These are phyloP conservation scores for Beta corolliflora DNA, from an alignment of 179 eudicot genomes.

Conservation along the genomic window DNA sequence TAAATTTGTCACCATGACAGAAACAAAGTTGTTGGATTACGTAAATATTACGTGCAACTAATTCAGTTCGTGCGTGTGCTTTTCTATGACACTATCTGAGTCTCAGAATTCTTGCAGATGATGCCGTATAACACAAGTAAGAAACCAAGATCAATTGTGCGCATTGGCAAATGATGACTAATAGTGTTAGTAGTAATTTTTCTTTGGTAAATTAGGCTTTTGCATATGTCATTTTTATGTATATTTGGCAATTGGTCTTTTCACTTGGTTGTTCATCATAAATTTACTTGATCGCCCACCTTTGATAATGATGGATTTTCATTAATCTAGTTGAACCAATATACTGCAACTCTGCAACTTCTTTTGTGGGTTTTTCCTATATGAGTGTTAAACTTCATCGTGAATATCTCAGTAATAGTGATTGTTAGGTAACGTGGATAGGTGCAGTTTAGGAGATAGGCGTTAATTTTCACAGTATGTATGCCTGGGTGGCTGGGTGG, in stretches of 20 bases:
- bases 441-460: too few relatives aligned
- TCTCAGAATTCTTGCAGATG: slow-evolving; percentile 14
- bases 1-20: slow-evolving; percentile 12
- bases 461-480: too few relatives aligned
- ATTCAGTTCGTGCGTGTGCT: slow-evolving; percentile 5
- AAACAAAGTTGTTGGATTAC: not conserved
- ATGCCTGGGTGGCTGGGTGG: too few relatives aligned
- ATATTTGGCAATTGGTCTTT: slow-evolving; percentile 13
- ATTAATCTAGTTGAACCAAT: not conserved
- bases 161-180: not conserved
- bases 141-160: not conserved
- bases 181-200: not conserved
- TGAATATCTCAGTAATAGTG: too few relatives aligned
- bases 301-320: slow-evolving; percentile 4
- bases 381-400: not conserved
- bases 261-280: slow-evolving; percentile 20
- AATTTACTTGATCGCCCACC: not conserved
- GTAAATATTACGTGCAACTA: slow-evolving; percentile 11
- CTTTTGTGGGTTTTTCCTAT: not conserved
- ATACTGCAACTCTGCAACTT: not conserved
- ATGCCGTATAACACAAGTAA: slow-evolving; percentile 17
- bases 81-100: slow-evolving; percentile 17
- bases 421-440: too few relatives aligned
- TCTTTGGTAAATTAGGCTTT: slow-evolving; percentile 10
- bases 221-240: not conserved